Percentiles rank a stretch among this genome's conserved stretches.
Evolutionary conservation across 257 asterid genomes (phyloP).

Genomic region (Forsythia viridissima): DNA sequence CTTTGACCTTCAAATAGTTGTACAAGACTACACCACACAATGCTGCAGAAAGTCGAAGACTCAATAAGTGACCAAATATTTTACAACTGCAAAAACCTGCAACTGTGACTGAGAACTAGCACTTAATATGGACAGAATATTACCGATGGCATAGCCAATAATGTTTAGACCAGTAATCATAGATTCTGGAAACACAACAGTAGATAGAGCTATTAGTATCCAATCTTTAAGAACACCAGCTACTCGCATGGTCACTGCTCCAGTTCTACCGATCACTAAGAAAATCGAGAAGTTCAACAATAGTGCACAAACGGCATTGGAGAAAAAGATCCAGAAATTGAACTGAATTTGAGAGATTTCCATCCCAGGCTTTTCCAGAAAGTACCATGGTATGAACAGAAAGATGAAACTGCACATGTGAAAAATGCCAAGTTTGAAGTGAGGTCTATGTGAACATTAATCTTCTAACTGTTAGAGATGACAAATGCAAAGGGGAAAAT

Average conservation of each 20-base stretch:
- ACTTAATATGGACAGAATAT: slow-evolving; percentile 3
- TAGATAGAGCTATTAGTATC: slow-evolving; percentile 71
- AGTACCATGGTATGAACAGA: slow-evolving; percentile 73
- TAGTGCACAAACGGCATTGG: slow-evolving; percentile 68
- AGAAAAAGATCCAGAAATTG: slow-evolving; percentile 72
- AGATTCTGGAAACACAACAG: slow-evolving; percentile 70
- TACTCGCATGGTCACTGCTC: slow-evolving; percentile 78
- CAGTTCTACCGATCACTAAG: slow-evolving; percentile 76
- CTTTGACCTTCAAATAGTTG: slow-evolving; percentile 67
- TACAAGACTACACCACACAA: slow-evolving; percentile 54
- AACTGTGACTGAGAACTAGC: neutral
- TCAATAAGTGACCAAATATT: neutral
- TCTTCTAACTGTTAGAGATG: neutral
- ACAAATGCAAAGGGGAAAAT: neutral
- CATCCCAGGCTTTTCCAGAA: slow-evolving; percentile 72
- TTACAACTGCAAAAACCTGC: neutral
- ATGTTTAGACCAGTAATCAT: slow-evolving; percentile 64
- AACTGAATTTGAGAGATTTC: slow-evolving; percentile 66
- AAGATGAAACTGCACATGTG: slow-evolving; percentile 55
- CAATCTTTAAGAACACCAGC: slow-evolving; percentile 81
- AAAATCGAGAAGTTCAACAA: slow-evolving; percentile 72
- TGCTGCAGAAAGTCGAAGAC: slow-evolving; percentile 22
- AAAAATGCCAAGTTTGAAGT: slow-evolving; percentile 13
- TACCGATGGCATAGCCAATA: slow-evolving; percentile 71
- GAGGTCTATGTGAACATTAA: neutral